Evolutionary conservation across 257 asterid species (phyloP).

Genomic region (Catharanthus roseus): DNA sequence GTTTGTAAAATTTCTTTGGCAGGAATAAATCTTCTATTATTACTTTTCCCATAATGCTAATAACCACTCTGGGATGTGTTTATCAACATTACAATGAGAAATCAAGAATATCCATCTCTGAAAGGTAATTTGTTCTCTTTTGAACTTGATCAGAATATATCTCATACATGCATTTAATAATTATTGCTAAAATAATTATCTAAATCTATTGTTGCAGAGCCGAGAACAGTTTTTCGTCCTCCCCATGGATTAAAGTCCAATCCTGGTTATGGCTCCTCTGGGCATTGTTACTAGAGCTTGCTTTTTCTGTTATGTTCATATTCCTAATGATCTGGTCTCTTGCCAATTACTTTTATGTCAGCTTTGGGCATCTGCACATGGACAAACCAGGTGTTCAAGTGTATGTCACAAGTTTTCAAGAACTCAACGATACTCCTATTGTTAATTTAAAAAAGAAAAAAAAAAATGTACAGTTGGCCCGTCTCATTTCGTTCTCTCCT

Average conservation of each 20-base stretch:
- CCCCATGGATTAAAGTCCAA: slow-evolving; percentile 31
- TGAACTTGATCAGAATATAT: background rate
- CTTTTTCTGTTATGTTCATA: slow-evolving; percentile 32
- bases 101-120: slow-evolving; percentile 14
- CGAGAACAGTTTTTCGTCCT: slow-evolving; percentile 10
- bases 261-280: slow-evolving; percentile 41
- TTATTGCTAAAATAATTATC: too few relatives aligned
- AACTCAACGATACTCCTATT: background rate
- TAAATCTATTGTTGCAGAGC: slow-evolving; percentile 21
- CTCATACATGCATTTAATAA: too few relatives aligned
- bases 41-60: slow-evolving; percentile 46
- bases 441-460: too few relatives aligned
- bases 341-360: too few relatives aligned
- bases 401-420: slow-evolving; percentile 20
- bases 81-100: slow-evolving; percentile 38
- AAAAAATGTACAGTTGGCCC: too few relatives aligned
- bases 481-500: too few relatives aligned
- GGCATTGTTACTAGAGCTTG: slow-evolving; percentile 30
- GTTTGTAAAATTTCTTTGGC: slow-evolving; percentile 11
- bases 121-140: slow-evolving; percentile 25
- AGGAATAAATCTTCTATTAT: slow-evolving; percentile 55
- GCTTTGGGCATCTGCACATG: slow-evolving; percentile 45
- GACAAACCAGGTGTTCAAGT: slow-evolving; percentile 35
- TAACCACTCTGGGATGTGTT: slow-evolving; percentile 45
- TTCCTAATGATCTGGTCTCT: slow-evolving; percentile 57